Evolutionary conservation across 148 eudicot genomes (phyloP), one percentile per base, ranked within the genome.

Genomic region (Rhododendron simsii): DNA sequence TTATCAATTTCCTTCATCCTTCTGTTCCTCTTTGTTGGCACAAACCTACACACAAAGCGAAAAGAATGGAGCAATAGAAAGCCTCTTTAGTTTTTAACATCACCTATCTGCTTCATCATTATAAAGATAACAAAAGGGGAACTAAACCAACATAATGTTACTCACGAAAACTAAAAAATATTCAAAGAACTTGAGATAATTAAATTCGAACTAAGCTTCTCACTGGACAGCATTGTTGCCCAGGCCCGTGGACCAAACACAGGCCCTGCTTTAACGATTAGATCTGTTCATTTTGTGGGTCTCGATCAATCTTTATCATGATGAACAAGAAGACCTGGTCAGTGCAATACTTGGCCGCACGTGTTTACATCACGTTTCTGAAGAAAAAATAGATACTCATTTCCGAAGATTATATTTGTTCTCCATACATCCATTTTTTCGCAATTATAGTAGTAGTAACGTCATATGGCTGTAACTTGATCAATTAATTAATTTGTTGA

Each of bases 21-120:
- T 35, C 71, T 86, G 87, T 86, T 86, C 77, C 26, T 86, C 84
- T 86, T 81, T 21, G 87, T 86, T 51, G 87, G 87, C 80, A 86
- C 26, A 67, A 86, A 86, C 73, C 87, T 85, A n/a, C 23, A 33
- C 39, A 28, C 39, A 30, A 12, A 71, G 76, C 13, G 18, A 13
- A 28, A 71, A 71, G 37, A 14, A 71, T n/a, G 73, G 73, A 15
- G 13, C 59, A 55, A 55, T 55, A 55, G 5, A 15, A 55, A 15
- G 59, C 59, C 20, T 51, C 37, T 51, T 51, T 51, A 51, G 55
- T 51, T 51, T 51, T 2, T 13, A 23, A 65, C 10, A n/a, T 23
- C 8, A 63, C 26, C 11, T 63, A 63, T 63, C 71, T 63, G 30
- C 71, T 65, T 67, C 35, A 67, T 12, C 15, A 0, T 67, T 67